These are phyloP conservation scores for Sphenostylis stenocarpa DNA, from an alignment of 306 rosid species.

Conservation along the genomic window DNA sequence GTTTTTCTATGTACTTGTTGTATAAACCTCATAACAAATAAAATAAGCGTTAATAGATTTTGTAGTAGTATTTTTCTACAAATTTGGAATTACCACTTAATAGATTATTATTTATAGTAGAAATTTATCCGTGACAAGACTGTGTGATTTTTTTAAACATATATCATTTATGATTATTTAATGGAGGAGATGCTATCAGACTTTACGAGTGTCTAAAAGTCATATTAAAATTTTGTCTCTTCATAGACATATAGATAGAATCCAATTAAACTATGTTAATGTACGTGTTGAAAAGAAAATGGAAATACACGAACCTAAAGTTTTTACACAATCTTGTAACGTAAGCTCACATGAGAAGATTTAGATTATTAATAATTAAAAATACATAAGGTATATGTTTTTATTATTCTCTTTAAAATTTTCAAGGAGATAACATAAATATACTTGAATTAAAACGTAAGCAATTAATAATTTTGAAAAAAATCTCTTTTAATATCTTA, in stretches of 20 bases:
- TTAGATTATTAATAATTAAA: not conserved
- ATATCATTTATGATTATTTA: not conserved
- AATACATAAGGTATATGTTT: not conserved
- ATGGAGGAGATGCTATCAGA: not conserved
- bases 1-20: not conserved
- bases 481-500: not conserved
- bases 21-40: not conserved
- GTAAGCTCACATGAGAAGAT: not conserved
- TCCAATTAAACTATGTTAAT: not conserved
- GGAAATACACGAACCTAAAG: not conserved
- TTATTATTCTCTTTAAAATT: not conserved
- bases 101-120: no score
- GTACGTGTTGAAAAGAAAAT: not conserved
- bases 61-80: not conserved
- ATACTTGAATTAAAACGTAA: not conserved
- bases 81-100: not conserved
- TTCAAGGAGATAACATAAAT: not conserved
- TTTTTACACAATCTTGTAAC: not conserved
- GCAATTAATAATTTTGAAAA: not conserved
- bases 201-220: not conserved
- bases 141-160: not conserved
- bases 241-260: not conserved
- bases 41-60: not conserved
- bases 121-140: not conserved
- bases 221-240: not conserved